A percentile compares a stretch with the other conserved stretches of the same genome.
Evolutionary conservation across 2,329 filamentous ascomycete genomes (phyloP).

Genomic region (Fusarium decemcellulare): DNA sequence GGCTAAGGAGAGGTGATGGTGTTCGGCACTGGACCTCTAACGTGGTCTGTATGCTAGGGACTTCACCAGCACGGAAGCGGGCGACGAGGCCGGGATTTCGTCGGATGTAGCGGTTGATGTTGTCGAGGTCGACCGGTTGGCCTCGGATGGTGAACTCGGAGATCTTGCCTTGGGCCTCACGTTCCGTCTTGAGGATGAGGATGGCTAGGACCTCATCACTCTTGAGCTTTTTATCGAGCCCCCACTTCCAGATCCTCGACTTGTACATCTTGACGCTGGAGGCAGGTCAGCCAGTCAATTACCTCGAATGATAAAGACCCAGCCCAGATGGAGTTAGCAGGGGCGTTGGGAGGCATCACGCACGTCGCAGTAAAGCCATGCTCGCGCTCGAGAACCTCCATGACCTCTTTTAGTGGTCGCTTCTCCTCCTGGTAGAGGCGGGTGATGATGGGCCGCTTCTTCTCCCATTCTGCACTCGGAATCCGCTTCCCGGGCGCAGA

Average conservation of each 20-base stretch:
- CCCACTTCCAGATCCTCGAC: conserved; percentile 59
- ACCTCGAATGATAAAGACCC: not conserved
- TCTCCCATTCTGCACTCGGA: conserved; percentile 52
- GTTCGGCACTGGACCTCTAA: conserved; percentile 52
- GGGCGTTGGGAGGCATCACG: conserved; percentile 31
- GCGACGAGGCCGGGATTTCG: conserved; percentile 54
- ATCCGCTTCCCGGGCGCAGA: conserved; percentile 49
- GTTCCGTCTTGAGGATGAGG: conserved; percentile 55
- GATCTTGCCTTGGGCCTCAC: conserved; percentile 51
- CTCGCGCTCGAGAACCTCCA: conserved; percentile 55
- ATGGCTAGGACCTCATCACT: conserved; percentile 58
- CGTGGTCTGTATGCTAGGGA: conserved; percentile 49
- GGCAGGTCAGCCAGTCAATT: conserved; percentile 7
- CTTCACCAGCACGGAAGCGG: conserved; percentile 49
- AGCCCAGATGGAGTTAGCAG: not conserved
- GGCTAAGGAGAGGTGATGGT: conserved; percentile 43
- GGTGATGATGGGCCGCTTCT: conserved; percentile 54
- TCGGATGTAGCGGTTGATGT: conserved; percentile 58
- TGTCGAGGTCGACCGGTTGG: conserved; percentile 56
- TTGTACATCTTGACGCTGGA: conserved; percentile 60
- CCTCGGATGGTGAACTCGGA: conserved; percentile 56
- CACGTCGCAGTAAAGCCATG: conserved; percentile 58
- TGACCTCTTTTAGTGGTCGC: conserved; percentile 57
- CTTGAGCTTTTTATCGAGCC: conserved; percentile 59
- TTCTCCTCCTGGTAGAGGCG: conserved; percentile 58